phyloP scores from a whole-genome alignment of 106 monocot species.

The Allium sativum region DNA sequence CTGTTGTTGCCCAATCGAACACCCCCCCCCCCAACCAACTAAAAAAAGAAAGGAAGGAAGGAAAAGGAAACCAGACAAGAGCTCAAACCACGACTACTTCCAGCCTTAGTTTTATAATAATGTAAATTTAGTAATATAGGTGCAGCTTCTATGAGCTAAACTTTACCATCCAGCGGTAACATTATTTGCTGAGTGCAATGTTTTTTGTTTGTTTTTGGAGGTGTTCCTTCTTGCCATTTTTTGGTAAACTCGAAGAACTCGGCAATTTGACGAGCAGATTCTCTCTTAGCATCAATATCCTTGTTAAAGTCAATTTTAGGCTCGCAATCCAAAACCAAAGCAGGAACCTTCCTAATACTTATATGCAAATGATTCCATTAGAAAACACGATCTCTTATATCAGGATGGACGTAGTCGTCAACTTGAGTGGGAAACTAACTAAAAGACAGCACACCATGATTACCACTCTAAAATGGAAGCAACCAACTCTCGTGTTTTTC shows the following conservation, averaged over 20 bases:
- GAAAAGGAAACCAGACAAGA: too few relatives aligned
- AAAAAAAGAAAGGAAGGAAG: too few relatives aligned
- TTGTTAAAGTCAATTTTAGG: slow-evolving; percentile 85
- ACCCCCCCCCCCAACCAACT: too few relatives aligned
- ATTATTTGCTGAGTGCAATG: slow-evolving; percentile 22
- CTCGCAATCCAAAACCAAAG: slow-evolving; percentile 93
- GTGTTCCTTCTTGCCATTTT: slow-evolving; percentile 50
- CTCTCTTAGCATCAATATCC: slow-evolving; percentile 85
- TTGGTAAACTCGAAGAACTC: slow-evolving; percentile 94
- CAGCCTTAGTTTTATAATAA: too few relatives aligned
- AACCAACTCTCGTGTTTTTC: slow-evolving; percentile 99
- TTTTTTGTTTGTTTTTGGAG: slow-evolving; percentile 10
- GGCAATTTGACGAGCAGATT: slow-evolving; percentile 93
- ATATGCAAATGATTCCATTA: slow-evolving; percentile 91
- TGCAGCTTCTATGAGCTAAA: neutral
- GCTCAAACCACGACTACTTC: too few relatives aligned
- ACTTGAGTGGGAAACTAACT: slow-evolving; percentile 56
- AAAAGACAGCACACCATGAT: slow-evolving; percentile 72
- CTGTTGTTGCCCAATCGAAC: too few relatives aligned
- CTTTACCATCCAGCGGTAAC: slow-evolving; percentile 39
- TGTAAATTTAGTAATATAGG: too few relatives aligned
- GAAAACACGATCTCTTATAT: slow-evolving; percentile 84
- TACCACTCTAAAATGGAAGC: slow-evolving; percentile 61
- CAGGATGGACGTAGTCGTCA: slow-evolving; percentile 72
- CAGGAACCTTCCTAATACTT: slow-evolving; percentile 95